phyloP scores from a whole-genome alignment of 1,139 yeast species.

The Yamadazyma taylorii region DNA sequence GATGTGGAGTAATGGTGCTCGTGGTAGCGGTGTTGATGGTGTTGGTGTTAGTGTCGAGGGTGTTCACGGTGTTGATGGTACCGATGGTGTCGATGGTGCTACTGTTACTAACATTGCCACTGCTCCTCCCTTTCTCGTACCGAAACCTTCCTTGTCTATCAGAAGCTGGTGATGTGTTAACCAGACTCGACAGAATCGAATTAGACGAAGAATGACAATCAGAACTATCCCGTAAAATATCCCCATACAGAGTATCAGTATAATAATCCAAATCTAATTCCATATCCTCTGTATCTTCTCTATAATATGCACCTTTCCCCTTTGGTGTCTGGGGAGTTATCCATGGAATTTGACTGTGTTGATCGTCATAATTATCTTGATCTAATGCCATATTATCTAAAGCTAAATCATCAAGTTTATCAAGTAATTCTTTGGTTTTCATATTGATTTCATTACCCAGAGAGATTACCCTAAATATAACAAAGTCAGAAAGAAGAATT shows the following conservation, averaged over 20 bases:
- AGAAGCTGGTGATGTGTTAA: background rate
- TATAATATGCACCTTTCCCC: background rate
- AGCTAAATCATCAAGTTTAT: slow-evolving; percentile 2
- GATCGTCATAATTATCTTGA: background rate
- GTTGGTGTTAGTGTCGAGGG: too few relatives aligned
- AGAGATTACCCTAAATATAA: too few relatives aligned
- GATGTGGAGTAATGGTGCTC: too few relatives aligned
- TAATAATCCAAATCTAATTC: slow-evolving; percentile 5
- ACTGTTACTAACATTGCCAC: too few relatives aligned
- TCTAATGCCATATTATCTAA: slow-evolving; percentile 6
- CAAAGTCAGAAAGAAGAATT: background rate
- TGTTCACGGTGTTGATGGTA: too few relatives aligned
- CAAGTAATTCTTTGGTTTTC: slow-evolving; percentile 7
- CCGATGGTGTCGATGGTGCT: too few relatives aligned
- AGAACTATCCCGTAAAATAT: background rate
- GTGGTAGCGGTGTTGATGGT: too few relatives aligned
- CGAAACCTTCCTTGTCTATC: too few relatives aligned
- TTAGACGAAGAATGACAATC: slow-evolving; percentile 1
- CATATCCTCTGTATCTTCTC: slow-evolving; percentile 5
- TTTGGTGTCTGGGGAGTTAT: too few relatives aligned
- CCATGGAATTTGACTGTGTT: background rate
- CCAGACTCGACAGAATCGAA: slow-evolving; percentile 2
- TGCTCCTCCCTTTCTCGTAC: too few relatives aligned
- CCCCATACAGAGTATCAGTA: slow-evolving; percentile 1
- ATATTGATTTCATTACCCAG: background rate